Evolutionary conservation across 768 basidiomycete species (phyloP), one percentile per base, ranked within the genome.

Genomic region (Kwoniella mangroviensis): DNA sequence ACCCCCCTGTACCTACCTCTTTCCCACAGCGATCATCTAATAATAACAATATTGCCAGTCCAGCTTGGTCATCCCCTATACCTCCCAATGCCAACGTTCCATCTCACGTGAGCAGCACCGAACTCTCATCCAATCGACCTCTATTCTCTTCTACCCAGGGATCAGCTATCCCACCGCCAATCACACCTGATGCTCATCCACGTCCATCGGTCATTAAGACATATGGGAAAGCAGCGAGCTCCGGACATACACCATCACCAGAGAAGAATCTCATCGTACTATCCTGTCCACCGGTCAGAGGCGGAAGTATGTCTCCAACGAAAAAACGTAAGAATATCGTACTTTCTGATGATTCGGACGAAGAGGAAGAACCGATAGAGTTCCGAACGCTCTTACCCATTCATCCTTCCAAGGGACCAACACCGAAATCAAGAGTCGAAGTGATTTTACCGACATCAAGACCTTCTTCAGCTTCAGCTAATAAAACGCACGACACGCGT

Each of bases 71-170:
- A 24, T 67, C 65, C n/a, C 69, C 69, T 17, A 3, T 64, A 4
- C 49, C 65, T 24, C 60, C 65, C 43, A 45, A 49, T 17, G 28
- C 65, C 43, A 45, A 49, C 22, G 28, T 43, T n/a, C 26, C 61
- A 26, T 63, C 40, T 12, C 55, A 60, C 54, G 22, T 69, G 58
- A 64, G 68, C 66, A 65, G 58, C 65, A 55, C 56, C 7, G 61
- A 76, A 54, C 49, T 34, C 12, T 73, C 76, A 9, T 73, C 71
- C 12, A 63, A 69, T 66, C 63, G 73, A 24, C 78, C 78, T 3
- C 40, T 77, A 34, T 77, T 79, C 63, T 79, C 78, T 0, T 76
- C 78, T 11, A 75, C 78, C 21, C 72, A 79, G 57, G 68, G 63
- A 28, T 71, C 73, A 10, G 56, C 24, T n/a, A 66, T 43, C 34